Evolutionary conservation across 108 stramenopile genomes (phyloP).

Genomic region (Craspedostauros australis): DNA sequence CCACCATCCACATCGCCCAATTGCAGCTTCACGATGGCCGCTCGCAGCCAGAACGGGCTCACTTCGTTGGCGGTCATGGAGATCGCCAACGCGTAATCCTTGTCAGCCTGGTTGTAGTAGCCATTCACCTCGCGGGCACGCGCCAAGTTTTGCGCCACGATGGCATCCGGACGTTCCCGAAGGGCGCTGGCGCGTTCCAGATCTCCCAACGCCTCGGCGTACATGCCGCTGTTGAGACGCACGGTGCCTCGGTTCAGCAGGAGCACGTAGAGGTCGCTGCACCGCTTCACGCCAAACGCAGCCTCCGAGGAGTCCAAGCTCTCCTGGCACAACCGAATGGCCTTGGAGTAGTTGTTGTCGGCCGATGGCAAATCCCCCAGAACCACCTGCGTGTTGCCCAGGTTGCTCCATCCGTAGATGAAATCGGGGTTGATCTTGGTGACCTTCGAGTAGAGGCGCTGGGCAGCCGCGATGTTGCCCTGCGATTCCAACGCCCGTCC

Average conservation of each 20-base stretch:
- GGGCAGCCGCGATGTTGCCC: conserved; percentile 69
- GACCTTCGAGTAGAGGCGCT: conserved; percentile 67
- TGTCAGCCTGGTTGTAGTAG: conserved; percentile 46
- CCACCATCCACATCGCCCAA: conserved; percentile 54
- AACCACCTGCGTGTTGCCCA: conserved; percentile 76
- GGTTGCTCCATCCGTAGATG: conserved; percentile 76
- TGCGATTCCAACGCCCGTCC: conserved; percentile 72
- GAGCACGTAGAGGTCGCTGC: conserved; percentile 71
- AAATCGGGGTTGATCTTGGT: conserved; percentile 61
- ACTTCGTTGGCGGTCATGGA: conserved; percentile 85
- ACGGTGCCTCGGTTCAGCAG: conserved; percentile 69
- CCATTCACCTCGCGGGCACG: conserved; percentile 76
- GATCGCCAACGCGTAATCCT: conserved; percentile 64
- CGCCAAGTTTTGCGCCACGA: conserved; percentile 71
- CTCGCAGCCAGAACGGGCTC: conserved; percentile 76
- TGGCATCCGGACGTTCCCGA: conserved; percentile 69
- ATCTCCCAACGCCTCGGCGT: conserved; percentile 62
- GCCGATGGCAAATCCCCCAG: conserved; percentile 53
- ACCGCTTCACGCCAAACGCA: conserved; percentile 47
- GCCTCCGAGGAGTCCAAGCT: conserved; percentile 6
- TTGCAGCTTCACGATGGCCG: conserved; percentile 74
- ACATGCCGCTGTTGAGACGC: conserved; percentile 58
- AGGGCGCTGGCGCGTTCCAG: conserved; percentile 41
- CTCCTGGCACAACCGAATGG: conserved; percentile 58
- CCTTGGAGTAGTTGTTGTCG: conserved; percentile 56